Conservation (phyloP, 2,329 filamentous ascomycete genomes). For the Cytospora schulzeri region DNA sequence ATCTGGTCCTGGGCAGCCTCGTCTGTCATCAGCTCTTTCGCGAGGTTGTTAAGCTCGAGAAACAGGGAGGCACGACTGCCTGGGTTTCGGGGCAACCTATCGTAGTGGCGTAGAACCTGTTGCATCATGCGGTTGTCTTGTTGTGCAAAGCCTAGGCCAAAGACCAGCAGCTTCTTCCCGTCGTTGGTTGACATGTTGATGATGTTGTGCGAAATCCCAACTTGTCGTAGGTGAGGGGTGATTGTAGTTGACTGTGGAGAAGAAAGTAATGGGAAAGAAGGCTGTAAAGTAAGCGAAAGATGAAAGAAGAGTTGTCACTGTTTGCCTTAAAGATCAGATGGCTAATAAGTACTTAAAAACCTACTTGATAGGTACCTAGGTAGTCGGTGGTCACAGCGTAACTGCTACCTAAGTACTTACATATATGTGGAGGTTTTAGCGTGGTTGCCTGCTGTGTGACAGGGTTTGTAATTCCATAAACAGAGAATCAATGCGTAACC, state of each 20-base stretch:
- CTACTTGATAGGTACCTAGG: neutral
- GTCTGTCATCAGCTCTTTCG: slow-evolving; percentile 16
- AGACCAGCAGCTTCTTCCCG: slow-evolving; percentile 26
- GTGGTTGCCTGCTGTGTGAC: slow-evolving; percentile 1
- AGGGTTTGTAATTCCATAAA: neutral
- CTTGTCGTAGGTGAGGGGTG: neutral
- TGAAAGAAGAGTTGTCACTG: no score
- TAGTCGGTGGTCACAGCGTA: neutral
- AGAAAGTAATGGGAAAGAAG: neutral
- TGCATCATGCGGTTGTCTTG: slow-evolving; percentile 27
- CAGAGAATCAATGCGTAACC: no score
- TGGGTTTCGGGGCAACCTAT: slow-evolving; percentile 18
- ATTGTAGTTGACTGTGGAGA: neutral
- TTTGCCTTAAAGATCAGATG: no score
- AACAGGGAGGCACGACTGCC: slow-evolving; percentile 19
- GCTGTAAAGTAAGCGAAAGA: neutral
- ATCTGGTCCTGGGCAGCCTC: slow-evolving; percentile 4
- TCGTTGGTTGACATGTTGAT: slow-evolving; percentile 21
- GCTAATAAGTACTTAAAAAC: neutral
- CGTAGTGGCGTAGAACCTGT: slow-evolving; percentile 24
- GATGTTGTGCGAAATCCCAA: no score
- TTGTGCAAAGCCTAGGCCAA: slow-evolving; percentile 24
- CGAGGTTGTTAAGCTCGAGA: slow-evolving; percentile 24
- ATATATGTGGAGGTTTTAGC: slow-evolving; percentile 11
- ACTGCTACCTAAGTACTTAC: neutral